Evolutionary conservation across 352 stramenopile species (phyloP).

Genomic region (Pythium insidiosum): DNA sequence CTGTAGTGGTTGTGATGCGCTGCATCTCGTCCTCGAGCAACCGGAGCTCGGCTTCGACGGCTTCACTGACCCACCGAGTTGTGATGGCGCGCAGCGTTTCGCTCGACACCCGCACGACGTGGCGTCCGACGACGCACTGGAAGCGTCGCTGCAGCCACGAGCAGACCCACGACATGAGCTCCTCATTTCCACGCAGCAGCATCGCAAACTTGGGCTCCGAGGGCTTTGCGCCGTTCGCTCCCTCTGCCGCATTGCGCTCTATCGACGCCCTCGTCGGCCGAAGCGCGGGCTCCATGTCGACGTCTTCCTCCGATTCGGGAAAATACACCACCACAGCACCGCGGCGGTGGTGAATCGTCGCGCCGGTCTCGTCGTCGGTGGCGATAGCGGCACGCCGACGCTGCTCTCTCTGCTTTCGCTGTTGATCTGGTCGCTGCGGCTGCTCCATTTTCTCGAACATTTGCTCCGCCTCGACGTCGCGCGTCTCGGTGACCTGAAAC

Average conservation of each 20-base stretch:
- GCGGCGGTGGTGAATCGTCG: constrained; percentile 1
- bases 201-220: constrained; percentile 17
- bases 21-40: background rate
- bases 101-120: constrained; percentile 13
- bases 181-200: constrained; percentile 20
- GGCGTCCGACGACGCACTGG: constrained; percentile 21
- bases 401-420: background rate
- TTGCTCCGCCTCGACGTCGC: constrained; percentile 13
- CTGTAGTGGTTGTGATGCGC: background rate
- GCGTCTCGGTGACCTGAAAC: constrained; percentile 17
- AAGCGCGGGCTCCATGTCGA: background rate
- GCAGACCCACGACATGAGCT: constrained; percentile 19
- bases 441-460: constrained; percentile 12
- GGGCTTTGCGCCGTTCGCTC: background rate
- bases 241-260: background rate
- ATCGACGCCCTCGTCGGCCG: background rate
- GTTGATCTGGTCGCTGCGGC: constrained; percentile 4
- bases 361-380: background rate
- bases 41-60: constrained; percentile 9
- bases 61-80: constrained; percentile 8
- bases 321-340: constrained; percentile 14
- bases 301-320: constrained; percentile 6
- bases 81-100: constrained; percentile 12
- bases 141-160: constrained; percentile 25
- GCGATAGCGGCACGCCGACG: too few species aligned